Evolutionary conservation across 257 asterid species (phyloP).

Genomic region (Fraxinus americana): DNA sequence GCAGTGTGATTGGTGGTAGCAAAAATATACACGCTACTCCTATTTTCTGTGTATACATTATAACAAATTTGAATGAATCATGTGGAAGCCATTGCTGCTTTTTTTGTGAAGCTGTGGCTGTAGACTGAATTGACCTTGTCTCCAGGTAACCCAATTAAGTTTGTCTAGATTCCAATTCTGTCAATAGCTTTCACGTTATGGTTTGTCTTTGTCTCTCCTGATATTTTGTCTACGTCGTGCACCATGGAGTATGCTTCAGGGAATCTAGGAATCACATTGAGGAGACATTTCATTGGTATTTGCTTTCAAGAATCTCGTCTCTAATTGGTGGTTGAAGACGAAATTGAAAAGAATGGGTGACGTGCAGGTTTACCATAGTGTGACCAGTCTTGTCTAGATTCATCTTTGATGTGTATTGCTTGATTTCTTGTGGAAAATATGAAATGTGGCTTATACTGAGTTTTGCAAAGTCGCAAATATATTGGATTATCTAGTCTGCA

Average conservation of each 20-base stretch:
- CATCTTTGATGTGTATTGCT: not conserved
- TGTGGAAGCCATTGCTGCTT: not conserved
- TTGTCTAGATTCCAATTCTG: not conserved
- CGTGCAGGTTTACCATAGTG: not conserved
- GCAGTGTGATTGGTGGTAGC: too few relatives aligned
- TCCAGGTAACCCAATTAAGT: not conserved
- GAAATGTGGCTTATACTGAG: too few relatives aligned
- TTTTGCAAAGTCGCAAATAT: too few relatives aligned
- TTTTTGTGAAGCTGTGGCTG: not conserved
- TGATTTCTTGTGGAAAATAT: not conserved
- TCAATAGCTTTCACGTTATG: not conserved
- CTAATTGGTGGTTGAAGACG: not conserved
- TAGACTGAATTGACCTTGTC: constrained; percentile 1
- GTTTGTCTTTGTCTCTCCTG: not conserved
- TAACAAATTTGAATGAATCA: not conserved
- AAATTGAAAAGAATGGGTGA: not conserved
- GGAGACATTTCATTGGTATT: not conserved
- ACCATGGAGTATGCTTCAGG: constrained; percentile 7
- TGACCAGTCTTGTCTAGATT: not conserved
- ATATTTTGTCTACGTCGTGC: not conserved
- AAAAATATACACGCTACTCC: not conserved
- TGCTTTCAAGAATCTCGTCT: not conserved
- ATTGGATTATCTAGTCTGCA: too few relatives aligned
- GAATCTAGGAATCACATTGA: not conserved
- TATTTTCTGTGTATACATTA: not conserved